phyloP scores from a whole-genome alignment of 768 basidiomycete species.

The Boletus rex-veris region DNA sequence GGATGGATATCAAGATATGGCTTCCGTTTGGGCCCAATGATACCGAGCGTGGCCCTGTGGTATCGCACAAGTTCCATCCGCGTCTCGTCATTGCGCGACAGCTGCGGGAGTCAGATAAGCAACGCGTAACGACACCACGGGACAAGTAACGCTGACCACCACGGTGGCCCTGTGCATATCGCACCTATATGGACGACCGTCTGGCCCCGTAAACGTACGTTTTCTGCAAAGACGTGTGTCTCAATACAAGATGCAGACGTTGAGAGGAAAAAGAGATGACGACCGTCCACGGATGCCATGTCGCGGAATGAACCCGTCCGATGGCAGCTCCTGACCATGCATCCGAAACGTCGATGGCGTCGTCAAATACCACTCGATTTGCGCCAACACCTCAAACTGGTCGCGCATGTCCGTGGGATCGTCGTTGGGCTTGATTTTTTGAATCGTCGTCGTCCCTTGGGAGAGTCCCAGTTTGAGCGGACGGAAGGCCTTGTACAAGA shows the following conservation, averaged over 20 bases:
- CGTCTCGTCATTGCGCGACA: neutral
- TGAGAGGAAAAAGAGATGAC: neutral
- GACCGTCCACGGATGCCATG: neutral
- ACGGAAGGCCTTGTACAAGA: neutral
- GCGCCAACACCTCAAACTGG: constrained; percentile 18
- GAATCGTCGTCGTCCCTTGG: constrained; percentile 20
- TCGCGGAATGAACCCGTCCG: neutral
- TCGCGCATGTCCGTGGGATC: constrained; percentile 23
- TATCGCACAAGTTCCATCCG: neutral
- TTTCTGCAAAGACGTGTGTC: neutral
- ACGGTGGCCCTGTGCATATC: neutral
- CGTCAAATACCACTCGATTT: neutral
- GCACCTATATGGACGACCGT: constrained; percentile 28
- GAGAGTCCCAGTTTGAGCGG: neutral
- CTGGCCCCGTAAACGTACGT: constrained; percentile 22
- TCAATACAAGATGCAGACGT: neutral
- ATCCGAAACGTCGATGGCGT: neutral
- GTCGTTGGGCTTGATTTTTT: constrained; percentile 22
- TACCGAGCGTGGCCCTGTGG: neutral
- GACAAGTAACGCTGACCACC: neutral
- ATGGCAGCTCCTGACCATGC: neutral
- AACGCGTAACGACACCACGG: neutral
- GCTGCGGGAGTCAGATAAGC: neutral
- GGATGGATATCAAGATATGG: neutral
- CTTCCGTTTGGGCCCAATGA: neutral